A percentile compares a stretch with the other conserved stretches of the same genome.
Evolutionary conservation across 1,139 yeast species (phyloP).

Genomic region (Geotrichum aggregatum): DNA sequence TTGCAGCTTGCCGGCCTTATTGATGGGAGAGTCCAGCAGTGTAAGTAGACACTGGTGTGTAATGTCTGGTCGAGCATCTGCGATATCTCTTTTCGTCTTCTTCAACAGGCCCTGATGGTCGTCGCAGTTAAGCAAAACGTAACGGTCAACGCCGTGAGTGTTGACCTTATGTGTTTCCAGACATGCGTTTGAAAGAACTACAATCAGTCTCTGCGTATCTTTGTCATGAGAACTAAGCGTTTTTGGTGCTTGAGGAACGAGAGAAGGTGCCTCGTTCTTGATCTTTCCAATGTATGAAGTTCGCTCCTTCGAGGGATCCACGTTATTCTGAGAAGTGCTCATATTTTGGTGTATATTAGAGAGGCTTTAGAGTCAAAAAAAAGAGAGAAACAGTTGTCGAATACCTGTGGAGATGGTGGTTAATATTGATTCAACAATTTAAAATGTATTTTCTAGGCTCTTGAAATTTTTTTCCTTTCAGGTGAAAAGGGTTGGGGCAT

Average conservation of each 20-base stretch:
- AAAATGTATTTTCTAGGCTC: neutral
- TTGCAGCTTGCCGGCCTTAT: slow-evolving; percentile 93
- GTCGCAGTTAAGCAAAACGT: slow-evolving; percentile 90
- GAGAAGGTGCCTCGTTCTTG: slow-evolving; percentile 42
- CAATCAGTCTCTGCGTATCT: slow-evolving; percentile 76
- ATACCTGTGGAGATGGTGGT: neutral
- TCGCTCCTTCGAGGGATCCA: slow-evolving; percentile 17
- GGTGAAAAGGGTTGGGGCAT: neutral
- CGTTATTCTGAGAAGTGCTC: slow-evolving; percentile 4
- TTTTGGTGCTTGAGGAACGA: slow-evolving; percentile 80
- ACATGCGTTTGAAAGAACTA: slow-evolving; percentile 91
- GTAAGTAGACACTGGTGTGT: slow-evolving; percentile 89
- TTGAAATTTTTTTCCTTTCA: neutral
- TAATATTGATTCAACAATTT: neutral
- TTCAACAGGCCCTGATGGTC: slow-evolving; percentile 95
- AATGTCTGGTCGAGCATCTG: slow-evolving; percentile 97
- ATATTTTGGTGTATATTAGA: neutral
- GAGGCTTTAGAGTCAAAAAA: neutral
- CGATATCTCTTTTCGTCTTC: slow-evolving; percentile 94
- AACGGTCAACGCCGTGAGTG: slow-evolving; percentile 82
- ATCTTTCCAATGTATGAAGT: slow-evolving; percentile 20
- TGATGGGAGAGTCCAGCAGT: slow-evolving; percentile 88
- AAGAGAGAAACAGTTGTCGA: neutral
- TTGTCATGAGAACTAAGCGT: slow-evolving; percentile 81
- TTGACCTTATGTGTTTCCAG: slow-evolving; percentile 89